Conservation (phyloP, 192 early-diverging fungal genomes). For the Coemansia aciculifera region DNA sequence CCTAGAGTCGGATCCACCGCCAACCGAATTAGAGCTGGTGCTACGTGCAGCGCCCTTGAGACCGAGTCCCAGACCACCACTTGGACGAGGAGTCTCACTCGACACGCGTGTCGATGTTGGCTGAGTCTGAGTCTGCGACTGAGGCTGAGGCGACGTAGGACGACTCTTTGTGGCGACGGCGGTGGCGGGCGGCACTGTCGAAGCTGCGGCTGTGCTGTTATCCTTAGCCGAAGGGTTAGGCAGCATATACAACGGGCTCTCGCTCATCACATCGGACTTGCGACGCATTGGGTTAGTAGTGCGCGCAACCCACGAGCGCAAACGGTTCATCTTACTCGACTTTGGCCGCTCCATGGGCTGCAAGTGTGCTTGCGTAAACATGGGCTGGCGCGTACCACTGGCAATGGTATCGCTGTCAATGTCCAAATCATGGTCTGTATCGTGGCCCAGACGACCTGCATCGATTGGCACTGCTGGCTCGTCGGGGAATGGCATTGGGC, state of each 20-base stretch:
- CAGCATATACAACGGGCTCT: constrained; percentile 8
- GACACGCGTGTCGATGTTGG: constrained; percentile 12
- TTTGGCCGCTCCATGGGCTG: constrained; percentile 39
- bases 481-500: constrained; percentile 54
- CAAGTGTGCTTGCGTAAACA: constrained; percentile 10
- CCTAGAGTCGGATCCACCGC: constrained; percentile 32
- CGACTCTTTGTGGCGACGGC: neutral
- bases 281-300: constrained; percentile 53
- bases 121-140: constrained; percentile 4
- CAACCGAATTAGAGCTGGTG: constrained; percentile 12
- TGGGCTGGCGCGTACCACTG: neutral
- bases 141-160: constrained; percentile 23
- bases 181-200: neutral
- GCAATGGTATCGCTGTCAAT: constrained; percentile 18
- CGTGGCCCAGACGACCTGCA: constrained; percentile 18
- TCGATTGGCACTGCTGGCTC: constrained; percentile 22
- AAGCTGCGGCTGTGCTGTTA: neutral
- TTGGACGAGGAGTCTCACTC: constrained; percentile 3
- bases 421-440: constrained; percentile 22
- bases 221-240: constrained; percentile 12
- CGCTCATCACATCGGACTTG: constrained; percentile 44
- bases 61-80: neutral
- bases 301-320: constrained; percentile 54
- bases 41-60: constrained; percentile 19
- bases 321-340: constrained; percentile 50